Evolutionary conservation across 768 basidiomycete genomes (phyloP), one percentile per base, ranked within the genome.

Genomic region (Mycena pura): DNA sequence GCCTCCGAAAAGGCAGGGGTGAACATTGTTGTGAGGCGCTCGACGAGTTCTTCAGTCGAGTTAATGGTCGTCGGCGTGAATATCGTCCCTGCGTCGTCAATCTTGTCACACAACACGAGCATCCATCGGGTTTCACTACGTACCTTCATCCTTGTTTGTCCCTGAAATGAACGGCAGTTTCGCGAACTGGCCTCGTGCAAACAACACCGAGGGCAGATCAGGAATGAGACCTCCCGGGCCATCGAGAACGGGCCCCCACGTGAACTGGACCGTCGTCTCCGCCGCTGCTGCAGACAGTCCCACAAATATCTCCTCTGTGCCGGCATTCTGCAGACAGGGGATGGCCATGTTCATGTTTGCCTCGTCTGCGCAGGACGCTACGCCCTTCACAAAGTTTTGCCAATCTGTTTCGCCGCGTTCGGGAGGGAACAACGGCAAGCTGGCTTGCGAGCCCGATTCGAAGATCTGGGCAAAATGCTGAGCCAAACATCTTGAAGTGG

Each of bases 141-240:
- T n/a, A 79, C 82, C 82, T 73, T 84, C 82, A 62, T 83, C 81
- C 19, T 77, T 68, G 53, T 73, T 75, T 3, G 76, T 77, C 17
- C 81, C 82, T 22, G 79, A 69, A 24, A 83, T 82, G 62, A 81
- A 80, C 0, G 82, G 81, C 5, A 83, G 27, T 21, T 68, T 67
- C 2, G 76, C 72, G 56, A 80, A 80, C 1, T 71, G 69, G 0
- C 79, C 78, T 4, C 59, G 29, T 1, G 68, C 60, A n/a, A 77
- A 68, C n/a, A 79, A 63, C 24, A 44, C 69, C 5, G 78, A 78
- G 0, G 81, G 74, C 1, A 75, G 53, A 31, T 78, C 80, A 5
- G 80, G 78, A 15, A 75, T 68, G 10, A 82, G 50, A 0, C 81
- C 81, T 0, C 64, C 70, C 0, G 69, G 69, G 0, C 81, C 81